Base-by-base conservation (phyloP, 2,329 filamentous ascomycete genomes). In the Trichoderma guizhouense region DNA sequence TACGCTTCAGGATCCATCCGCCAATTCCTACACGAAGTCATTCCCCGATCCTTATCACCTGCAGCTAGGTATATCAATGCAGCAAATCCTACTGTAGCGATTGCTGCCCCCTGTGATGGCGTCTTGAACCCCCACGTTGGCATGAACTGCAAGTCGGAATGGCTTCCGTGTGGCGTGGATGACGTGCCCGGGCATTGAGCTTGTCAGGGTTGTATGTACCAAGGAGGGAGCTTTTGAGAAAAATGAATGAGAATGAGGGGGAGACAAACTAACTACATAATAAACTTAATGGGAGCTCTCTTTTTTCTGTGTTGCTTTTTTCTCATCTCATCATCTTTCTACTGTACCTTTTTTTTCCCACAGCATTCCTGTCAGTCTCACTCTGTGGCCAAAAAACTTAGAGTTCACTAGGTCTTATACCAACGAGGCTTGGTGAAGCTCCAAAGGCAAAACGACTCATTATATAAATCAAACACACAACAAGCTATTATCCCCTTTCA, bases 321-420 rank as follows among this genome's bases (percentile, higher is more conserved):
- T 58, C 43, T 53, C 43, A 55, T 66, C 63, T 66, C 43, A 53
- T 32, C 62, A 18, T 39, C 34, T 24, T 57, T 24, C 14, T 34
- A 11, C 24, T 26, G 11, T 12, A 24, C 26, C 8, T 36, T 21
- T 18, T 21, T 18, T 18, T 39, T 18, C 15, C 5, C 7, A 1
- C 14, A 15, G 15, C 34, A n/a, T 47, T 26, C 34, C 24, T n/a
- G n/a, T 26, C n/a, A 18, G 34, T 63, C 61, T 43, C 36, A 26
- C 32, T 21, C 36, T n/a, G 47, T 43, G 34, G 15, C 36, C 24
- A 12, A 11, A 24, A 28, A 28, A 34, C 39, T 53, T 67, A 67
- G 34, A 67, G 32, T 67, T 67, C 34, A 57, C 51, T 67, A 67
- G 64, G 47, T 67, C 64, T 67, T 58, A 67, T 67, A 57, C 51